Evolutionary conservation across 2,329 filamentous ascomycete species (phyloP), one percentile per base, ranked within the genome.

Genomic region (Macrophomina phaseolina): DNA sequence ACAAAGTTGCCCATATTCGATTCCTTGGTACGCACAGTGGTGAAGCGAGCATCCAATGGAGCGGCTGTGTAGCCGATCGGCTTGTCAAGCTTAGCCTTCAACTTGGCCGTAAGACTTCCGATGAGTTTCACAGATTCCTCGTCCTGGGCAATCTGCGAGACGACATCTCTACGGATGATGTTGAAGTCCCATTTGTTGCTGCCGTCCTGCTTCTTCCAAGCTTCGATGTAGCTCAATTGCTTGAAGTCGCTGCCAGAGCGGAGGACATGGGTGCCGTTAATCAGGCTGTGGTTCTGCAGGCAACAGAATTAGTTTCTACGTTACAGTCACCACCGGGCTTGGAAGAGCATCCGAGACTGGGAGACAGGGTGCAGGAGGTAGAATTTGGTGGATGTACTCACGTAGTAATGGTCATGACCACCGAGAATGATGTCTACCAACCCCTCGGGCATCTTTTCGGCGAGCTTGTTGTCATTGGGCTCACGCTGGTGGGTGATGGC

Each of bases 171-270:
- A 30, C 92, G 86, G 70, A 84, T 84, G 68, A 97, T 94, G 69
- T 90, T 87, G 71, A 96, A 90, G 70, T 94, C 87, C 93, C 93
- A 97, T 18, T 85, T 85, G 16, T 73, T 81, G 72, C 69, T 74
- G 2, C 77, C 82, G 36, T 80, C 77, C 1, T 76, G 67, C 69
- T 85, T 87, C 28, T 87, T 84, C 71, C 91, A 87, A 1, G 88
- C 91, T 77, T 97, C 92, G 63, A 97, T 86, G 74, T 97, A 97
- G 75, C 91, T 95, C 40, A 97, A 82, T 76, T 97, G 91, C 79
- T 95, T 96, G 80, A 97, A 97, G 77, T 97, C 94, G 18, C 90
- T 92, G 0, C 94, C 93, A 0, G 92, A 96, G 1, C 94, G 87
- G n/a, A 97, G 82, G 2, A 97, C 87, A 73, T 97, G 93, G 0